Conservation (phyloP, 2,329 filamentous ascomycete genomes). For the Esteya vermicola region DNA sequence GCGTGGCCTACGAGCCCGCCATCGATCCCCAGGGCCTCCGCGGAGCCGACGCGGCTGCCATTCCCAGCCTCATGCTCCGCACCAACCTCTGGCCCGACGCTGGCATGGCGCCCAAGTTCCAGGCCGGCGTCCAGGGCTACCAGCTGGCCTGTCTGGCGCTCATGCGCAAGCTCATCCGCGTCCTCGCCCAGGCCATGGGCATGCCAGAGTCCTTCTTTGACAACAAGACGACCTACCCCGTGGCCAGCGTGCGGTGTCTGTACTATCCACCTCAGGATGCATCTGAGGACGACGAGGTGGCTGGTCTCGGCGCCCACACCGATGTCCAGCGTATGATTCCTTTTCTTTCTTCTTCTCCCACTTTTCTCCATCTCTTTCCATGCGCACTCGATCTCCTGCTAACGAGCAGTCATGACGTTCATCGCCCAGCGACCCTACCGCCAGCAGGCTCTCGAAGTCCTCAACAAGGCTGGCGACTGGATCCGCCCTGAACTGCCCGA, state of each 20-base stretch:
- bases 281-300: neutral
- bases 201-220: neutral
- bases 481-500: constrained; percentile 2
- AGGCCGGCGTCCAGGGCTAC: constrained; percentile 1
- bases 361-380: neutral
- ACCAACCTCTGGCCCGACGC: constrained; percentile 1
- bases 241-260: neutral
- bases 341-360: neutral
- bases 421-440: constrained; percentile 2
- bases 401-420: constrained; percentile 1
- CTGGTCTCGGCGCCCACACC: constrained; percentile 2
- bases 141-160: neutral
- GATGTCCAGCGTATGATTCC: constrained; percentile 1
- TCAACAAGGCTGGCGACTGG: constrained; percentile 3
- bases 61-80: too few species aligned
- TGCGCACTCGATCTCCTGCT: neutral
- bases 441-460: constrained; percentile 2
- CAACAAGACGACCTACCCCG: neutral
- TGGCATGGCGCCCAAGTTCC: neutral
- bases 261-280: constrained; percentile 2
- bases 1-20: neutral
- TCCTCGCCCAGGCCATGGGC: neutral
- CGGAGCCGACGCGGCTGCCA: too few species aligned
- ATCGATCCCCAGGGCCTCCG: neutral
- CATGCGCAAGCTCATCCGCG: neutral